A percentile compares a stretch with the other conserved stretches of the same genome.
phyloP scores from a whole-genome alignment of 306 rosid genomes.

The Macrotyloma uniflorum region DNA sequence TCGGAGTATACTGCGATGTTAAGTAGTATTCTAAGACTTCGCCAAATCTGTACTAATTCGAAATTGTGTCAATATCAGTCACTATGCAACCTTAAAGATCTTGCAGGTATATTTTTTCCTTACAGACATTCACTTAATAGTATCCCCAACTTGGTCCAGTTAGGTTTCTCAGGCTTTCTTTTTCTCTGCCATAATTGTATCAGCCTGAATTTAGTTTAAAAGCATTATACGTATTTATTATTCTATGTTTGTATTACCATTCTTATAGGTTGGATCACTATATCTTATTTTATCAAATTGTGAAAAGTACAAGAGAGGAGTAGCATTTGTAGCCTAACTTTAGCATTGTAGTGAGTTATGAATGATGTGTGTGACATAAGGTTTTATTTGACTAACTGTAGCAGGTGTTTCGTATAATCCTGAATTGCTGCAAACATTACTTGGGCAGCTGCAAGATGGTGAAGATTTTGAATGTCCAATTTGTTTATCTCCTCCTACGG shows the following conservation, averaged over 20 bases:
- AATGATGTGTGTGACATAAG: neutral
- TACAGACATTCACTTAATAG: slow-evolving; percentile 6
- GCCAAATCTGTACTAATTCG: slow-evolving; percentile 76
- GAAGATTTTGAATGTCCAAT: slow-evolving; percentile 93
- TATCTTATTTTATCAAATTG: neutral
- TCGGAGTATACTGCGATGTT: slow-evolving; percentile 57
- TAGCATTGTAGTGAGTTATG: neutral
- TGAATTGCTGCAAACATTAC: slow-evolving; percentile 64
- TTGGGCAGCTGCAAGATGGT: slow-evolving; percentile 71
- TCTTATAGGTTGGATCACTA: neutral
- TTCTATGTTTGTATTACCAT: neutral
- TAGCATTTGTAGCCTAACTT: neutral
- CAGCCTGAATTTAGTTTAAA: slow-evolving; percentile 8
- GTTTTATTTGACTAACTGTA: neutral
- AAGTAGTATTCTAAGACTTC: slow-evolving; percentile 68
- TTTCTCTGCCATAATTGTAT: slow-evolving; percentile 3
- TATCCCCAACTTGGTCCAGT: neutral
- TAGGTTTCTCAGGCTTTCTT: slow-evolving; percentile 21
- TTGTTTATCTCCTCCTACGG: slow-evolving; percentile 65
- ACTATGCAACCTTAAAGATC: slow-evolving; percentile 42
- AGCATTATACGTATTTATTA: neutral
- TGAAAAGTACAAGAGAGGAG: neutral
- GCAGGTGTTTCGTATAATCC: slow-evolving; percentile 82
- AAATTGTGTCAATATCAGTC: slow-evolving; percentile 65
- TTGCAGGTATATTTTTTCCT: slow-evolving; percentile 61